Base-by-base conservation (phyloP, 768 basidiomycete species). In the Boletus sp. region DNA sequence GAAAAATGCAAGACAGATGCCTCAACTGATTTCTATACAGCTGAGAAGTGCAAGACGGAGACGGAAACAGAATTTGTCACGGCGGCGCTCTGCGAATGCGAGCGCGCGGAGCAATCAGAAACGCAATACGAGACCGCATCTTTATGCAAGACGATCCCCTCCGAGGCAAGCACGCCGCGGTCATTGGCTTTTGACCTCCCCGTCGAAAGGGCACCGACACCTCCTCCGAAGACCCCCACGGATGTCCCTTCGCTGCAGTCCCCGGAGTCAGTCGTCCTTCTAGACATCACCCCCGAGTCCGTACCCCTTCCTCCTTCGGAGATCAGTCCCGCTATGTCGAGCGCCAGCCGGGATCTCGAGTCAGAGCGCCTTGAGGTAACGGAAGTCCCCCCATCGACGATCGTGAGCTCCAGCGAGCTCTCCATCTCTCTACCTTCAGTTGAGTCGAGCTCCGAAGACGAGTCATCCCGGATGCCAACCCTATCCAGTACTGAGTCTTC, bases 101-200 rank as follows among this genome's bases (percentile, higher is more conserved):
- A 63, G 32, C 59, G 42, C 33, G 56, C 61, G 4, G 69, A 64
- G 41, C 57, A 54, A 36, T 86, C 80, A 56, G 73, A 78, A 50
- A 85, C 82, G 4, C 67, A 71, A 2, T 87, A 79, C 52, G 73
- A 77, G 57, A 85, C 83, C 7, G 85, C 80, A 1, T 73, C 72
- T 9, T 4, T 72, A n/a, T 73, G 73, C 63, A 64, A 51, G 58
- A 73, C 74, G 18, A 73, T 76, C 14, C 71, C 75, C 17, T 71
- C 75, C n/a, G 70, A 73, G 47, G 69, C 46, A 24, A 71, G 64
- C 46, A 71, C 73, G 0, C 71, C 71, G 1, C 64, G 63, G 50
- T 79, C 78, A 2, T 74, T 80, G 50, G 69, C 65, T 0, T 65
- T 67, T 28, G 76, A 75, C 41, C 60, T 69, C 24, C 64, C 73